Base-by-base conservation (phyloP, 129 eudicot species). In the Logfia minima region DNA sequence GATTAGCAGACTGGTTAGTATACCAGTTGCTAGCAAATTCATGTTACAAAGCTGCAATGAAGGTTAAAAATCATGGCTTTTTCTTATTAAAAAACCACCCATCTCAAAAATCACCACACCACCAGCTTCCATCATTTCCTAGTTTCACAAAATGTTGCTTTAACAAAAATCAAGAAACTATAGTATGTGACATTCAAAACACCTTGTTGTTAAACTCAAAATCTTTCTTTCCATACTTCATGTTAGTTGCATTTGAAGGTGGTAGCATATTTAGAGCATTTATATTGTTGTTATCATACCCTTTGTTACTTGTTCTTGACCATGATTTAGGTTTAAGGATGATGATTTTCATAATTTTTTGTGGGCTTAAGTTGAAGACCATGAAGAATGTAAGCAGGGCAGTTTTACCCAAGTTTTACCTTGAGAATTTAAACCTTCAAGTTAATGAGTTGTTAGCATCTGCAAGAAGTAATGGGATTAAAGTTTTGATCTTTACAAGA, bases 161-260 rank as follows among this genome's bases (percentile, higher is more conserved):
- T 5, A 63, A 78, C 11, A 66, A 37, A 76, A 61, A 86, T 80
- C 77, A 75, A 39, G 78, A 91, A 71, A 89, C 96, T 18, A 19
- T 91, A 21, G 90, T 89, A 6, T 94, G 89, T 81, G 98, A 94
- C 79, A 89, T 94, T 19, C 82, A 90, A 63, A 81, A 82, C 66
- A 80, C 83, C 66, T 55, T 94, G 14, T 53, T 94, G n/a, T 56
- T 91, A 10, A 89, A 88, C 75, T 78, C 96, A 10, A 79, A 56
- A 16, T 89, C 96, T 63, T 89, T 91, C 79, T 95, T 95, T 75
- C 92, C 97, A 5, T 95, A 78, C 85, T 95, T 95, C 88, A 95
- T 95, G 99, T 84, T 95, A 19, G 88, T 95, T 19, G 94, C 99
- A 9, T 89, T 95, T 71, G 99, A 95, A 85, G 99, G 90, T 48